A percentile compares a stretch with the other conserved stretches of the same genome.
Evolutionary conservation across 768 basidiomycete genomes (phyloP).

Genomic region (Thelephora ganbajun): DNA sequence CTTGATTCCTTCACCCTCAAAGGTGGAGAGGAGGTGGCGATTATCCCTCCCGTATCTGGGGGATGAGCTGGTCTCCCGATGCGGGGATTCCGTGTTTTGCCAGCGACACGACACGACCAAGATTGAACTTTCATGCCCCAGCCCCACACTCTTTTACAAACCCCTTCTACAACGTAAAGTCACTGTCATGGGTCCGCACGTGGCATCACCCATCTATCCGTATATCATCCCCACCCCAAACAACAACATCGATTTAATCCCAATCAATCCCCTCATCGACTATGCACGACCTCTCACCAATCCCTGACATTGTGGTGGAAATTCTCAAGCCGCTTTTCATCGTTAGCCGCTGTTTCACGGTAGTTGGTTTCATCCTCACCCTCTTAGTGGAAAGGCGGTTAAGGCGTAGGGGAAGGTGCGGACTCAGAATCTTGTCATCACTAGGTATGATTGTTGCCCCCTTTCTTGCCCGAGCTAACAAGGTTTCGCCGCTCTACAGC

Average conservation of each 20-base stretch:
- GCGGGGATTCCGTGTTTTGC: no score
- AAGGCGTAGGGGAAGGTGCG: slow-evolving; percentile 47
- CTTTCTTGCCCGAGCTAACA: background rate
- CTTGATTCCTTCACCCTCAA: slow-evolving; percentile 30
- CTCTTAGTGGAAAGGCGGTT: slow-evolving; percentile 49
- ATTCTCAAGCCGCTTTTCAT: slow-evolving; percentile 67
- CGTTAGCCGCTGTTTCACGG: slow-evolving; percentile 48
- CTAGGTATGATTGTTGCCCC: background rate
- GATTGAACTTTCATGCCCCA: no score
- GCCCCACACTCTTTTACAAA: no score
- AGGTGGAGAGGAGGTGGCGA: slow-evolving; percentile 66
- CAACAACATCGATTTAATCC: no score
- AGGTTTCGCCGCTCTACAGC: slow-evolving; percentile 19
- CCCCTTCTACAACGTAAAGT: no score
- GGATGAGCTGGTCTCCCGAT: no score
- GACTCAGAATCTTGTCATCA: background rate
- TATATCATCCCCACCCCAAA: no score
- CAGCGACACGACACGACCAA: no score
- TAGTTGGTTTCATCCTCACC: slow-evolving; percentile 43
- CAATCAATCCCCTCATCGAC: no score
- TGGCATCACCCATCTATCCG: no score
- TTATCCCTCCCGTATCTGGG: slow-evolving; percentile 76
- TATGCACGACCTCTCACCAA: no score
- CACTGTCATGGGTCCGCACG: no score
- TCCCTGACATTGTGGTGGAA: slow-evolving; percentile 66